Evolutionary conservation across 2,329 filamentous ascomycete species (phyloP).

Genomic region (Colletotrichum simmondsii): DNA sequence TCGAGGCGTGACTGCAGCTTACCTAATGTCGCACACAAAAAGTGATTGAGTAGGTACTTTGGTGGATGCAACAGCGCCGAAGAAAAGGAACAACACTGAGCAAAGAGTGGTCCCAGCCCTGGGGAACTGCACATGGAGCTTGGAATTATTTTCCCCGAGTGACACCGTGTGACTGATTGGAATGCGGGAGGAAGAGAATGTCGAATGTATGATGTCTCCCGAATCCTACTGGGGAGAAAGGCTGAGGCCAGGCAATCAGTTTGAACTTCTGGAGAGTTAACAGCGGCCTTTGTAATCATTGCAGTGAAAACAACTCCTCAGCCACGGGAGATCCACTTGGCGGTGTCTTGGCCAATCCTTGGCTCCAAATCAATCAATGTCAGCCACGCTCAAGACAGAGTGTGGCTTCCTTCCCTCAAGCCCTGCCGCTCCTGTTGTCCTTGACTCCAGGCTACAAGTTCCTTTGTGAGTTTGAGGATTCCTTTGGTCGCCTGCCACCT

Average conservation of each 20-base stretch:
- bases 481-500: neutral
- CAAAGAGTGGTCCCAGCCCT: neutral
- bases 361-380: neutral
- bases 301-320: neutral
- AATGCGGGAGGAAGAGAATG: neutral
- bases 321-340: neutral
- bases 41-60: neutral
- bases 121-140: neutral
- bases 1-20: neutral
- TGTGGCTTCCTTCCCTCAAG: neutral
- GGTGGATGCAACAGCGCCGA: neutral
- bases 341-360: conserved; percentile 8
- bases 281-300: neutral
- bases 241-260: neutral
- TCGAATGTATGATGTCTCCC: neutral
- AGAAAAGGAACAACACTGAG: neutral
- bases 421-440: neutral
- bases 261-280: neutral
- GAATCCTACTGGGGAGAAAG: neutral
- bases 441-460: neutral
- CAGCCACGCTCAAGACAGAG: conserved; percentile 10
- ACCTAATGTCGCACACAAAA: neutral
- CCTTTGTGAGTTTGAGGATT: neutral
- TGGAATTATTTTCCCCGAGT: neutral
- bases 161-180: neutral